Base-by-base conservation (phyloP, 75 land plant species). In the Azolla pinnata region DNA sequence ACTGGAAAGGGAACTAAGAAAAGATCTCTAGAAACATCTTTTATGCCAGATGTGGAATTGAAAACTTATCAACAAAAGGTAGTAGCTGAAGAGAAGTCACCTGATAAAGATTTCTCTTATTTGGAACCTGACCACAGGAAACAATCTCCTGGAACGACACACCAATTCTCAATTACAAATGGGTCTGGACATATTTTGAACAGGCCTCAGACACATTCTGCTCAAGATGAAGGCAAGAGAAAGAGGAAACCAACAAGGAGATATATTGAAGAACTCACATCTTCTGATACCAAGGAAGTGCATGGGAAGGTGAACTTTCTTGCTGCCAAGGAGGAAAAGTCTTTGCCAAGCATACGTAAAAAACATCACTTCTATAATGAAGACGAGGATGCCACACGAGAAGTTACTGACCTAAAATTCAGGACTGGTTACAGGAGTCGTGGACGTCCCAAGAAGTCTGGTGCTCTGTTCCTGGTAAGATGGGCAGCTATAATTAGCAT, bases 261-360 rank as follows among this genome's bases (percentile, higher is more conserved):
- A 57, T 95, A 95, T 53, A 83, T 95, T 69, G 99, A 93, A 79
- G 97, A 95, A 61, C 59, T 80, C 2, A 76, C 90, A 44, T 83
- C 71, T 33, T 53, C 23, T 23, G 90, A 80, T 23, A 33, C 63
- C 16, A 61, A 51, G 33, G 80, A 75, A 51, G 29, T 30, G 49
- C 33, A 30, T 57, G 70, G 68, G 21, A 86, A 53, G 32, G 25
- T 30, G n/a, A 14, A 17, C 34, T 20, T 62, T 38, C 19, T 59
- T 16, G 31, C 12, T 4, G 49, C n/a, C 21, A 23, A 46, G 49
- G 21, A 4, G 4, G 49, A 46, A 17, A 46, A 46, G 23, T 46
- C 17, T 4, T 4, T 46, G 2, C n/a, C n/a, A n/a, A n/a, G n/a
- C n/a, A n/a, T n/a, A n/a, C n/a, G n/a, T n/a, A n/a, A n/a, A n/a